Conservation (phyloP, 768 basidiomycete species). For the Asterophora parasitica region DNA sequence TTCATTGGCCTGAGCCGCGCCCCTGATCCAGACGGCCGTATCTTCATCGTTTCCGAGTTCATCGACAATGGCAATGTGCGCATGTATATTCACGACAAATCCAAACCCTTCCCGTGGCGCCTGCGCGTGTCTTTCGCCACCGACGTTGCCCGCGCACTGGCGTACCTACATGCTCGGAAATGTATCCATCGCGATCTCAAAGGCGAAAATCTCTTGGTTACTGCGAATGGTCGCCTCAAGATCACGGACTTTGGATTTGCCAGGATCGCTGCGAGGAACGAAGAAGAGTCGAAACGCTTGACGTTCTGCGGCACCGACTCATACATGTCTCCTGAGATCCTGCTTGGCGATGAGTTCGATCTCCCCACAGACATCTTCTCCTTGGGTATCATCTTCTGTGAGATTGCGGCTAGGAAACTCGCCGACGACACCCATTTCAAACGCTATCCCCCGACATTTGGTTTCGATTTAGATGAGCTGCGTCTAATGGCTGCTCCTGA, state of each 20-base stretch:
- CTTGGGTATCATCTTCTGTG: constrained; percentile 88
- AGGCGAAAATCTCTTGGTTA: constrained; percentile 96
- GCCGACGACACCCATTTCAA: constrained; percentile 80
- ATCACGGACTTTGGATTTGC: constrained; percentile 99
- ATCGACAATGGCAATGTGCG: constrained; percentile 92
- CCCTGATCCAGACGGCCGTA: constrained; percentile 72
- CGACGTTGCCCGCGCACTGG: constrained; percentile 91
- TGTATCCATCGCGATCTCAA: constrained; percentile 91
- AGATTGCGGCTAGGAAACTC: constrained; percentile 80
- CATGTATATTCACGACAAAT: constrained; percentile 82
- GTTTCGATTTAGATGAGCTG: constrained; percentile 73
- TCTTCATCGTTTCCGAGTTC: constrained; percentile 94
- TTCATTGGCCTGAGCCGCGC: constrained; percentile 88
- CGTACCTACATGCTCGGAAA: constrained; percentile 93
- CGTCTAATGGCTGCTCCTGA: constrained; percentile 58
- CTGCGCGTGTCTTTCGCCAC: constrained; percentile 92
- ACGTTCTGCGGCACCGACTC: constrained; percentile 90
- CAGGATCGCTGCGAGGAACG: constrained; percentile 87
- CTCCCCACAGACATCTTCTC: constrained; percentile 94
- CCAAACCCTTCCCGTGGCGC: constrained; percentile 86
- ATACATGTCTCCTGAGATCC: constrained; percentile 97
- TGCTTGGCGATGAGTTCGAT: constrained; percentile 87
- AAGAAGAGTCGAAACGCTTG: constrained; percentile 80
- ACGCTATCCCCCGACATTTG: constrained; percentile 74
- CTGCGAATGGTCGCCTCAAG: constrained; percentile 90